Base-by-base conservation (phyloP, 495 filamentous ascomycete species). In the Penicillium tannophilum region DNA sequence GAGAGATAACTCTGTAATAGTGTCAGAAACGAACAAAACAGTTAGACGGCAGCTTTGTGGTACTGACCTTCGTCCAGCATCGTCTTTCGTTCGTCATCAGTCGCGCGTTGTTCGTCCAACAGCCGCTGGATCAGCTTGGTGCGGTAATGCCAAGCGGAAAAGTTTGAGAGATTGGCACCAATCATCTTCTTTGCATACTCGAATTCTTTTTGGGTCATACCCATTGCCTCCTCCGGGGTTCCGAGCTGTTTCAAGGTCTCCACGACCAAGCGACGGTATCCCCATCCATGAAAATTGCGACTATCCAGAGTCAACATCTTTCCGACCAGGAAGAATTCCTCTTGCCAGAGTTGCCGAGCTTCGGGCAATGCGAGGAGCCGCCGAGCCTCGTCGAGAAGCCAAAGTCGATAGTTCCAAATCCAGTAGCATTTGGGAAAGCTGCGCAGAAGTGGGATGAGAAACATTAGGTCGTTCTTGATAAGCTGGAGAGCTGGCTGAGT, bases 381-480 rank as follows among this genome's bases (percentile, higher is more conserved):
- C 43, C 87, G 88, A 45, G 86, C 85, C 69, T 90, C 84, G 47
- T 87, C 76, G 17, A 99, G 77, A 1, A 92, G 76, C 94, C 95
- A 98, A 12, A 86, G 73, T n/a, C 94, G 88, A 74, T 97, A 90
- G 71, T 95, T 96, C 94, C 94, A 99, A 44, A 99, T 91, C 92
- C 94, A 97, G 79, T 99, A 99, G 79, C 94, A 98, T 76, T 99
- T 99, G 24, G 94, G 95, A 64, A 84, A 91, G 60, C 91, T 84
- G 35, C 85, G 79, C 39, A 98, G 85, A 12, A 99, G 81, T 3
- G 91, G 91, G 39, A 97, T 80, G 39, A 92, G 84, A 69, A 97
- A 94, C 24, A 74, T 70, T 26, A 98, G 79, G 64, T 98, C 94
- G 60, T 76, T 82, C 43, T 86, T 80, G 70, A 84, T 77, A 59